Evolutionary conservation across 352 stramenopile genomes (phyloP).

Genomic region (Plasmopara halstedii): DNA sequence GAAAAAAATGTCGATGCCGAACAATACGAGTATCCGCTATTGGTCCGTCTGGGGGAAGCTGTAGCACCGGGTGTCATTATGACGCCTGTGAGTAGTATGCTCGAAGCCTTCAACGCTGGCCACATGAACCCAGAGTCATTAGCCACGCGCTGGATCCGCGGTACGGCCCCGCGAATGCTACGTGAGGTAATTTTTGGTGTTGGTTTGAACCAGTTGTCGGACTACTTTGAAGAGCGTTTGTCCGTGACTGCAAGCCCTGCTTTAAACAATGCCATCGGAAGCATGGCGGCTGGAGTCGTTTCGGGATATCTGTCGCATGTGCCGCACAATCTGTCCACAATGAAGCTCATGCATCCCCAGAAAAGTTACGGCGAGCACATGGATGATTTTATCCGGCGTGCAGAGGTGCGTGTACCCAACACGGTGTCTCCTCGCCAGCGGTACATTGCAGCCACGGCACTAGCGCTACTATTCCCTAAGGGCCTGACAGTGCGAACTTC

Average conservation of each 20-base stretch:
- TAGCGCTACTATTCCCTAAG: conserved; percentile 84
- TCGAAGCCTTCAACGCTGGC: conserved; percentile 90
- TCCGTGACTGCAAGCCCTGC: conserved; percentile 54
- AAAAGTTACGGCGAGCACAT: conserved; percentile 81
- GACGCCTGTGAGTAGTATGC: conserved; percentile 87
- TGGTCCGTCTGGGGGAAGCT: conserved; percentile 71
- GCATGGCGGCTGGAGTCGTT: conserved; percentile 84
- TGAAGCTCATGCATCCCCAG: conserved; percentile 92
- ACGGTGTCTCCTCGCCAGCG: conserved; percentile 67
- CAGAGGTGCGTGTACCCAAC: conserved; percentile 70
- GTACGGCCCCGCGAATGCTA: conserved; percentile 71
- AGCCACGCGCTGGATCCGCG: conserved; percentile 83
- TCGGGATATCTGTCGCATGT: conserved; percentile 92
- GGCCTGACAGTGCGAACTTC: conserved; percentile 85
- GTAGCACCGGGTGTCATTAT: conserved; percentile 88
- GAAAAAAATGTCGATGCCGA: conserved; percentile 83
- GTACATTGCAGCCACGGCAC: conserved; percentile 51
- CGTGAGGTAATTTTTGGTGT: conserved; percentile 93
- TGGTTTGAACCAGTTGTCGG: conserved; percentile 89
- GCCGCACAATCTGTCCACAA: conserved; percentile 93
- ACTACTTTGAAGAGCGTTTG: conserved; percentile 91
- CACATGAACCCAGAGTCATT: conserved; percentile 91
- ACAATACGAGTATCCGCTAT: conserved; percentile 71
- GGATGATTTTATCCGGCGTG: conserved; percentile 77
- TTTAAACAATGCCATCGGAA: conserved; percentile 84